Percentiles rank a stretch among this genome's conserved stretches.
Conservation (phyloP, 805 yeast species). For the Cyberlindnera mrakii region DNA sequence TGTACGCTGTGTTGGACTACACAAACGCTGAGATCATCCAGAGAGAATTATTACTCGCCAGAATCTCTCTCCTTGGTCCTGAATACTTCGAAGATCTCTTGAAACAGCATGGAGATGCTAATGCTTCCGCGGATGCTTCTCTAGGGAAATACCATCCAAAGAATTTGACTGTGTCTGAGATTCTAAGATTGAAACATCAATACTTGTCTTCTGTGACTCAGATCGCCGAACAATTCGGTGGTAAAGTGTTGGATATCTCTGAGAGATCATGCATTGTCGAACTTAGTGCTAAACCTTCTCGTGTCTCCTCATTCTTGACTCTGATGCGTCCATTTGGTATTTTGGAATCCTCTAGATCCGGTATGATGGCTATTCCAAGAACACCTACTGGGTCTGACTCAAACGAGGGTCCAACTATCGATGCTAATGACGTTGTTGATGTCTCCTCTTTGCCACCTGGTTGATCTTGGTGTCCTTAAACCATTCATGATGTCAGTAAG, state of each 20-base stretch:
- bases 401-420: conserved; percentile 44
- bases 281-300: conserved; percentile 87
- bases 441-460: conserved; percentile 94
- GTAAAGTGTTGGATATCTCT: conserved; percentile 84
- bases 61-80: conserved; percentile 93
- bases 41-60: conserved; percentile 86
- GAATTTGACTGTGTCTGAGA: conserved; percentile 84
- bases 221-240: conserved; percentile 84
- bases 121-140: conserved; percentile 25
- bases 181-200: conserved; percentile 86
- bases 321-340: conserved; percentile 94
- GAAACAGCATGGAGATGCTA: conserved; percentile 59
- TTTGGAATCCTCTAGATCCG: conserved; percentile 92
- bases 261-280: conserved; percentile 93
- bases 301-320: conserved; percentile 80
- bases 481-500: not conserved
- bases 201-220: conserved; percentile 82
- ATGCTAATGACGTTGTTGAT: conserved; percentile 72
- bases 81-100: conserved; percentile 94
- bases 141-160: conserved; percentile 69
- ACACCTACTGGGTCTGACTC: conserved; percentile 55
- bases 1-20: conserved; percentile 95
- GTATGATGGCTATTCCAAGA: conserved; percentile 98
- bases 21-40: conserved; percentile 83
- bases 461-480: conserved; percentile 29